Base-by-base conservation (phyloP, 2,329 filamentous ascomycete genomes). In the Neonectria ditissima region DNA sequence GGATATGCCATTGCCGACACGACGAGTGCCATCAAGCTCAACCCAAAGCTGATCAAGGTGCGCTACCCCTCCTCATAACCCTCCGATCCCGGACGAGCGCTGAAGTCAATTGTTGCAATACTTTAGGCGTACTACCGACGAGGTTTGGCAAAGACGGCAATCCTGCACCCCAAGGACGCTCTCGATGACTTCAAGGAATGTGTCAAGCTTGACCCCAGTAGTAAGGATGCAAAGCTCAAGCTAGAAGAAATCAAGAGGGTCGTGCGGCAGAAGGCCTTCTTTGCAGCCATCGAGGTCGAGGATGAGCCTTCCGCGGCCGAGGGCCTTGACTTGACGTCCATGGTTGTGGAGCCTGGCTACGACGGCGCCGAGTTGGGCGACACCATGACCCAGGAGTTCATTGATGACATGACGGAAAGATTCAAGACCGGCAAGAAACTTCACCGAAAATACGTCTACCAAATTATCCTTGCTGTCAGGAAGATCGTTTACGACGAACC, bases 351-450 rank as follows among this genome's bases (percentile, higher is more conserved):
- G 66, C 82, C 89, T 22, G 86, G 86, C 59, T 99, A 99, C 75
- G 96, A 99, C 75, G 96, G 96, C 65, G 91, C 89, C 22, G 86
- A 85, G 60, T 82, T 99, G 56, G 91, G 87, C 41, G 86, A 91
- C 55, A 86, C 92, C 77, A 99, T 99, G 94, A 97, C 95, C 1
- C 88, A 95, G 71, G 95, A 97, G 74, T 99, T 99, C 76, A 92
- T 99, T 73, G 92, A 97, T 73, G 95, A 99, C 81, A 97, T 98
- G 95, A 95, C 93, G 60, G 88, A 96, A 78, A 86, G 96, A 32
- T 99, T 99, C 87, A 97, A 97, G 87, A 91, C 88, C 54, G 96
- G 96, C 76, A 98, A 99, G 86, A 95, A 93, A 81, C 86, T 99
- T 61, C 93, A 96, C 79, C 91, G 89, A 81, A 99, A 98, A 86